These are phyloP conservation scores for Oryza meridionalis DNA, from an alignment of 176 grass and related monocot genomes.

Conservation along the genomic window DNA sequence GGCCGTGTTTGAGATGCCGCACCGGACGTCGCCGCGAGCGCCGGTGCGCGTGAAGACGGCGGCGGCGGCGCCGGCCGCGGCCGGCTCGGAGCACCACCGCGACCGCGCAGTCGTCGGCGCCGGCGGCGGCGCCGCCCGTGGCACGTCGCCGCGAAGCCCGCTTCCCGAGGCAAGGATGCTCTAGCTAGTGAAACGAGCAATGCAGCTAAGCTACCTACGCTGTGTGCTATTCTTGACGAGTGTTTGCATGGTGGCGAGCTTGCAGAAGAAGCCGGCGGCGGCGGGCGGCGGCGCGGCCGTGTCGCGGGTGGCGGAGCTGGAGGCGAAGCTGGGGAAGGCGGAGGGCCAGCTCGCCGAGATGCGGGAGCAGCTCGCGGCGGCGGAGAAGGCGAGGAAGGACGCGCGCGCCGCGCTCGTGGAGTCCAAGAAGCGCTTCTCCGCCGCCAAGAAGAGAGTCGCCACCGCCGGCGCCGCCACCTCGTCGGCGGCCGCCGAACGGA, in stretches of 20 bases:
- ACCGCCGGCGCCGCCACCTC: not conserved
- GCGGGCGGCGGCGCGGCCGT: constrained; percentile 37
- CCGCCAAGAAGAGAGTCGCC: constrained; percentile 27
- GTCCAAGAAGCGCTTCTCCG: constrained; percentile 59
- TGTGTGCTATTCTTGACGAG: not conserved
- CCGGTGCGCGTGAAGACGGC: constrained; percentile 42
- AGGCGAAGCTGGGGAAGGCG: constrained; percentile 71
- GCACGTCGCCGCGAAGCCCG: constrained; percentile 51
- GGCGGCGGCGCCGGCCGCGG: constrained; percentile 10
- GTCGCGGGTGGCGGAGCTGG: constrained; percentile 59
- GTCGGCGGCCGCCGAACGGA: constrained; percentile 23
- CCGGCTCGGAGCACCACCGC: constrained; percentile 52
- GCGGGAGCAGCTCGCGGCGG: constrained; percentile 60
- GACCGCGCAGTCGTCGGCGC: constrained; percentile 5
- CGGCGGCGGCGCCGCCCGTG: constrained; percentile 46
- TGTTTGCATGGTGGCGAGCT: not conserved
- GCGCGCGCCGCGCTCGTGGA: constrained; percentile 54
- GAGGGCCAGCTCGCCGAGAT: constrained; percentile 61
- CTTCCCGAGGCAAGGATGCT: constrained; percentile 63
- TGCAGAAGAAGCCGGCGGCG: constrained; percentile 62
- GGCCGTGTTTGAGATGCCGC: constrained; percentile 50
- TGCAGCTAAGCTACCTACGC: not conserved
- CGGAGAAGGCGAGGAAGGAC: constrained; percentile 72
- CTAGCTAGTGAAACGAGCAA: not conserved
- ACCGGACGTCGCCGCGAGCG: constrained; percentile 46